Conservation (phyloP, 352 stramenopile genomes). For the Globisporangium mamillatum region DNA sequence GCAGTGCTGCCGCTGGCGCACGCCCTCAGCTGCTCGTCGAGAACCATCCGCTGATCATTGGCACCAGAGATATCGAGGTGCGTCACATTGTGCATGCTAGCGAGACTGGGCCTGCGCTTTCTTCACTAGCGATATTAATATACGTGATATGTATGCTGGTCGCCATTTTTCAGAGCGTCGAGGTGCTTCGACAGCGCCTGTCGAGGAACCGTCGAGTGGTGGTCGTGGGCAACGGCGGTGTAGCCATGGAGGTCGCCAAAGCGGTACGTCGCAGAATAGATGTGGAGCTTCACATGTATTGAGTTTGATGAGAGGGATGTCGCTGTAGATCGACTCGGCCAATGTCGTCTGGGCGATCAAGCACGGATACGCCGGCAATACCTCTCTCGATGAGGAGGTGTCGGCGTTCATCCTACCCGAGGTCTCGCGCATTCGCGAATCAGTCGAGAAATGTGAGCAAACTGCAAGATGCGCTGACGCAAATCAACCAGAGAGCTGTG, state of each 20-base stretch:
- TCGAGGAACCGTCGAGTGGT: neutral
- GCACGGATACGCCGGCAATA: neutral
- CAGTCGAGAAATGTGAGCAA: neutral
- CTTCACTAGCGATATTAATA: too few relatives aligned
- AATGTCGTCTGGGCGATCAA: neutral
- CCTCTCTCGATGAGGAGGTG: neutral
- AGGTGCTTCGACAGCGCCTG: neutral
- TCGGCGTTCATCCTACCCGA: neutral
- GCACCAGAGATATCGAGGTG: neutral
- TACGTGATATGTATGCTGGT: too few relatives aligned
- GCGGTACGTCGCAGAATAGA: neutral
- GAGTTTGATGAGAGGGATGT: too few relatives aligned
- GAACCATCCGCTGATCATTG: neutral
- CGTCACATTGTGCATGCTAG: neutral
- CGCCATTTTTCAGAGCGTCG: neutral
- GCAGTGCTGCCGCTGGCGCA: neutral
- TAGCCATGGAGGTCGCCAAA: neutral
- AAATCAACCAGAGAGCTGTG: neutral
- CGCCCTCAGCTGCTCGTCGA: neutral
- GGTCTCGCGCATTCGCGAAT: neutral
- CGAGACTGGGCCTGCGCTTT: neutral
- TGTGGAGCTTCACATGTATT: too few relatives aligned
- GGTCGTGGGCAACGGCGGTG: neutral
- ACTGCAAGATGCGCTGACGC: neutral
- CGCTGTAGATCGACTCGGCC: neutral